phyloP scores from a whole-genome alignment of 169 alveolate species.

The Babesia bigemina region DNA sequence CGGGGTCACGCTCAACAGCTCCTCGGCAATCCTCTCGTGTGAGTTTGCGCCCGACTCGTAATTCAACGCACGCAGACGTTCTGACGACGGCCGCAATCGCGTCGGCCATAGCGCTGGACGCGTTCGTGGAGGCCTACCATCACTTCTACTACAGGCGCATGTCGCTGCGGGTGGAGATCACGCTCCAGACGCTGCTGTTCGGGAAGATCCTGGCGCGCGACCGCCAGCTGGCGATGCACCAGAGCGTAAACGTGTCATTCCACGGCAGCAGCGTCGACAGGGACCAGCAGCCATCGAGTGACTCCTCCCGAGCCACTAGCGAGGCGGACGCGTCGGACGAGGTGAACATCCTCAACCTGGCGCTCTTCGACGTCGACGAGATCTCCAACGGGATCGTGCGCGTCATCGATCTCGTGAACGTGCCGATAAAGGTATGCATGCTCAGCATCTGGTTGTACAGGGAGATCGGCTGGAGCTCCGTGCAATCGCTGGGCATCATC shows the following conservation, averaged over 20 bases:
- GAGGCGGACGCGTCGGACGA: conserved; percentile 24
- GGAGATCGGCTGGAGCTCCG: conserved; percentile 47
- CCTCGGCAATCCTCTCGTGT: conserved; percentile 31
- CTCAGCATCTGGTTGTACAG: conserved; percentile 60
- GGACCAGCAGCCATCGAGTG: background rate
- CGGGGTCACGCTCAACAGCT: conserved; percentile 5
- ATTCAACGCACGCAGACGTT: conserved; percentile 25
- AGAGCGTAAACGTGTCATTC: background rate
- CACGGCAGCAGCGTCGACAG: background rate
- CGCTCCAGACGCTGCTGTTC: conserved; percentile 45
- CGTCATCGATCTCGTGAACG: conserved; percentile 34
- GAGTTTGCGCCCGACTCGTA: background rate
- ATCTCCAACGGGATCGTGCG: conserved; percentile 56
- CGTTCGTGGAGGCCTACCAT: conserved; percentile 56
- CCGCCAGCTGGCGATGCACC: background rate
- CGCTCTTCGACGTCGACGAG: conserved; percentile 65
- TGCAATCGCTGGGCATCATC: conserved; percentile 23
- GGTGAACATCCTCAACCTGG: conserved; percentile 55
- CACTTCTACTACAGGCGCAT: conserved; percentile 59
- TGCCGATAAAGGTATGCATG: conserved; percentile 51
- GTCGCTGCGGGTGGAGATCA: conserved; percentile 48
- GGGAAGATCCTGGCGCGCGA: conserved; percentile 54
- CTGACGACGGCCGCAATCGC: background rate
- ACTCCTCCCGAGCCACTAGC: background rate
- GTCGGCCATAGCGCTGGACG: conserved; percentile 31